Percentiles rank a stretch among this genome's conserved stretches.
Conservation (phyloP, 805 yeast genomes). For the Cyberlindnera euphorbiiphila region DNA sequence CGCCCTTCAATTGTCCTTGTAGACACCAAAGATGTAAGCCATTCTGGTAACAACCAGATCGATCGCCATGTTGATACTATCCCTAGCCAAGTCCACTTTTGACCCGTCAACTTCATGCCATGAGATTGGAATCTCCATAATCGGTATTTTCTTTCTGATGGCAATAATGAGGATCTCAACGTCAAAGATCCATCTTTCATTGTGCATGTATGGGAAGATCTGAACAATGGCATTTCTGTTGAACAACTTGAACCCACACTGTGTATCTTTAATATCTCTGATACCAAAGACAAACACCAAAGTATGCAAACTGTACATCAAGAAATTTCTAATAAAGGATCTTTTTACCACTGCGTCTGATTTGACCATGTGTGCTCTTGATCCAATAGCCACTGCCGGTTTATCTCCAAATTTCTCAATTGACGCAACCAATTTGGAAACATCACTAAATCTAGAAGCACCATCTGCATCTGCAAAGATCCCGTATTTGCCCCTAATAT, state of each 20-base stretch:
- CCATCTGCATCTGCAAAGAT: conserved; percentile 98
- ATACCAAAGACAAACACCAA: conserved; percentile 88
- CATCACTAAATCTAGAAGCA: conserved; percentile 78
- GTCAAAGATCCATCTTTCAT: conserved; percentile 98
- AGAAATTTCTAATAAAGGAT: conserved; percentile 78
- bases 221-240: conserved; percentile 58
- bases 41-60: conserved; percentile 87
- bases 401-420: conserved; percentile 30
- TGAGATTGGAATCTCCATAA: conserved; percentile 78
- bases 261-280: conserved; percentile 83
- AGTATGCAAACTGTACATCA: conserved; percentile 90
- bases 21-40: conserved; percentile 84
- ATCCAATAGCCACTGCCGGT: conserved; percentile 79
- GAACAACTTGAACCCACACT: conserved; percentile 95
- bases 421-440: conserved; percentile 44
- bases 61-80: conserved; percentile 87
- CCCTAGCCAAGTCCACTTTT: conserved; percentile 87
- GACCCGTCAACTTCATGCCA: conserved; percentile 99
- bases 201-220: conserved; percentile 89
- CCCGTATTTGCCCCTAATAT: conserved; percentile 64
- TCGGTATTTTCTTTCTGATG: conserved; percentile 58
- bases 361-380: conserved; percentile 94
- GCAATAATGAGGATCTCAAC: conserved; percentile 88
- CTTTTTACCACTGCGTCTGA: conserved; percentile 97
- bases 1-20: conserved; percentile 37